Evolutionary conservation across 2,329 filamentous ascomycete genomes (phyloP).

Genomic region (Conoideocrella luteorostrata): DNA sequence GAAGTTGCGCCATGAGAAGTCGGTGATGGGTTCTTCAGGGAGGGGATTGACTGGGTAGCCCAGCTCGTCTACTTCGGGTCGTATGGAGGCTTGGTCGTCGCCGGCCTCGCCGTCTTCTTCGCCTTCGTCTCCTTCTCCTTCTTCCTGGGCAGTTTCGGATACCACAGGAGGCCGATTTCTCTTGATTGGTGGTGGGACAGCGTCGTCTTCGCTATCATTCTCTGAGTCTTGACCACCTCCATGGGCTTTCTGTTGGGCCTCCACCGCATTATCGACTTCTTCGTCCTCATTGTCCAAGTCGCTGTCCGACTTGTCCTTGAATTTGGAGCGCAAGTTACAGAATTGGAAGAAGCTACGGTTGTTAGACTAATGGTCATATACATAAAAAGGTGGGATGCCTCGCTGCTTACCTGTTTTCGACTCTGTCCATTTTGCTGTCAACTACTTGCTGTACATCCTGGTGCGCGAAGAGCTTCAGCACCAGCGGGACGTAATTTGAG

Average conservation of each 20-base stretch:
- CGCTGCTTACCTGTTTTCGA: constrained; percentile 64
- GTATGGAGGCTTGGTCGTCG: constrained; percentile 28
- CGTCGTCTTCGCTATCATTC: constrained; percentile 65
- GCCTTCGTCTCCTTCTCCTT: constrained; percentile 10
- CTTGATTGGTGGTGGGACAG: constrained; percentile 77
- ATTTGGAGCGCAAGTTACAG: constrained; percentile 64
- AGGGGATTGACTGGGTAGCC: constrained; percentile 70
- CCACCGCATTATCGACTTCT: constrained; percentile 16
- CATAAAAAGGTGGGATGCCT: no score
- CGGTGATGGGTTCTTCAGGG: constrained; percentile 72
- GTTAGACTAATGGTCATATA: no score
- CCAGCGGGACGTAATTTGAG: constrained; percentile 87
- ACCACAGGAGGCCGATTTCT: constrained; percentile 42
- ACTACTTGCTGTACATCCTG: constrained; percentile 90
- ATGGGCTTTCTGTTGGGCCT: constrained; percentile 25
- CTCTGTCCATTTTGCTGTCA: constrained; percentile 75
- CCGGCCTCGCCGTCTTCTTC: constrained; percentile 21
- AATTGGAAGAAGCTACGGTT: constrained; percentile 81
- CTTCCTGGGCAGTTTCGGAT: constrained; percentile 19
- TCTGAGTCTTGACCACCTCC: constrained; percentile 22
- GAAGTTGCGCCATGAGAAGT: constrained; percentile 90
- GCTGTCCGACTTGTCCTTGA: constrained; percentile 27
- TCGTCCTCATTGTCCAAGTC: constrained; percentile 20
- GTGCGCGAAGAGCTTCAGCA: constrained; percentile 88
- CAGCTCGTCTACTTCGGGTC: constrained; percentile 74